Evolutionary conservation across 208 protist genomes (phyloP).

Genomic region (Trypanosomatidae sp.): DNA sequence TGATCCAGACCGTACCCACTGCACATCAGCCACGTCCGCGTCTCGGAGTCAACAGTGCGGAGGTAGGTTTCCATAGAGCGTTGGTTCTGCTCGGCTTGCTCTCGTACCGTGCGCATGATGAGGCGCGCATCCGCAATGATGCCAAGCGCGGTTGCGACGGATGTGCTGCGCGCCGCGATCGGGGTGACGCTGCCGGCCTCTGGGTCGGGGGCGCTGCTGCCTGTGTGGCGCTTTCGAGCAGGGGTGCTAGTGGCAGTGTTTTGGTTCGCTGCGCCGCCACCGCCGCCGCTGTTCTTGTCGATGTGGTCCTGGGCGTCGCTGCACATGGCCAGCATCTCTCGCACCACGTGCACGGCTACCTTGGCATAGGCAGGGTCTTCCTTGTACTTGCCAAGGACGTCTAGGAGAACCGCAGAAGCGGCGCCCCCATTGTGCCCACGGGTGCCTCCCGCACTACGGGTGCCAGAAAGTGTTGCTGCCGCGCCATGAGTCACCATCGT

Average conservation of each 20-base stretch:
- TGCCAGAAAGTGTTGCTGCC: not conserved
- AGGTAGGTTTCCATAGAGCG: slow-evolving; percentile 22
- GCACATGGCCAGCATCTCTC: slow-evolving; percentile 37
- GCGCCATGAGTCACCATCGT: not conserved
- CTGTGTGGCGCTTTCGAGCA: slow-evolving; percentile 8
- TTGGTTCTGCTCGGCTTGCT: slow-evolving; percentile 19
- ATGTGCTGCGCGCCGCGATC: slow-evolving; percentile 6
- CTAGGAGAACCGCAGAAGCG: slow-evolving; percentile 18
- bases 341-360: slow-evolving; percentile 45
- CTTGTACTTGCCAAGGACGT: slow-evolving; percentile 37
- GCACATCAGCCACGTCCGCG: slow-evolving; percentile 33
- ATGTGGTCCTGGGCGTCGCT: slow-evolving; percentile 21
- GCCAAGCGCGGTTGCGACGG: slow-evolving; percentile 4
- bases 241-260: not conserved
- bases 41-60: slow-evolving; percentile 6
- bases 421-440: slow-evolving; percentile 5
- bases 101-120: slow-evolving; percentile 17
- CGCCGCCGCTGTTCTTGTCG: slow-evolving; percentile 16
- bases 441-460: not conserved
- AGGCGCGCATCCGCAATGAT: slow-evolving; percentile 21
- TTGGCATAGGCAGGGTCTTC: slow-evolving; percentile 53
- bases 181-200: not conserved
- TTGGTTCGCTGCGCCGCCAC: not conserved
- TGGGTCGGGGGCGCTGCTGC: not conserved
- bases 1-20: slow-evolving; percentile 20